A percentile compares a stretch with the other conserved stretches of the same genome.
phyloP scores from a whole-genome alignment of 305 asterid species.

The Solanum hybrid region DNA sequence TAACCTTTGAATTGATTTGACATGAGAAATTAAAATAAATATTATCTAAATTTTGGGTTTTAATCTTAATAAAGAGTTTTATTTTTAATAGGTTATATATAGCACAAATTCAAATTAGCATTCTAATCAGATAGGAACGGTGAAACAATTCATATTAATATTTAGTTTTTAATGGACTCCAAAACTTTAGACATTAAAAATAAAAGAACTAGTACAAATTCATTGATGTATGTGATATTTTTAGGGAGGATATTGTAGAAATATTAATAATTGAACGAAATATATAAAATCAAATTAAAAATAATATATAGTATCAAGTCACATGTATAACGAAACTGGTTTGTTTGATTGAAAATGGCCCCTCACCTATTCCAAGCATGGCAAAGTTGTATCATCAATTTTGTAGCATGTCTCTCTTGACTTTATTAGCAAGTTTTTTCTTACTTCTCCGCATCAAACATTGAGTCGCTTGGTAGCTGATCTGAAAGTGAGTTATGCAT shows the following conservation, averaged over 20 bases:
- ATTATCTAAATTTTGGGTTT: neutral
- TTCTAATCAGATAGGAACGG: neutral
- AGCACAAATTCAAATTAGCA: neutral
- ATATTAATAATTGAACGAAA: neutral
- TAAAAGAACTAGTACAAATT: neutral
- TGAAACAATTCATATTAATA: neutral
- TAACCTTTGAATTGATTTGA: neutral
- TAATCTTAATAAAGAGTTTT: neutral
- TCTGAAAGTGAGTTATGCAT: neutral
- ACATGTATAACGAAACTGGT: neutral
- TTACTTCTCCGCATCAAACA: neutral
- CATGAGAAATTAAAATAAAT: neutral
- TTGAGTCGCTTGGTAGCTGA: rapidly evolving
- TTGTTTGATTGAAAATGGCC: constrained; percentile 9
- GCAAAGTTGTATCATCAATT: constrained; percentile 1
- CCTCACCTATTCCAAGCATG: constrained; percentile 1
- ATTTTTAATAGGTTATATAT: neutral
- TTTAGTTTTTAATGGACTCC: neutral
- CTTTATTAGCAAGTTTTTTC: neutral
- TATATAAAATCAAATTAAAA: neutral
- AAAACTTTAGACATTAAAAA: neutral
- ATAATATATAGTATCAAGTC: neutral
- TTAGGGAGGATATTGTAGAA: neutral
- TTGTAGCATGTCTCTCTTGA: neutral
- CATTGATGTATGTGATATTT: neutral